phyloP scores from a whole-genome alignment of 1,139 yeast genomes.

The Saccharomyces hybrid region DNA sequence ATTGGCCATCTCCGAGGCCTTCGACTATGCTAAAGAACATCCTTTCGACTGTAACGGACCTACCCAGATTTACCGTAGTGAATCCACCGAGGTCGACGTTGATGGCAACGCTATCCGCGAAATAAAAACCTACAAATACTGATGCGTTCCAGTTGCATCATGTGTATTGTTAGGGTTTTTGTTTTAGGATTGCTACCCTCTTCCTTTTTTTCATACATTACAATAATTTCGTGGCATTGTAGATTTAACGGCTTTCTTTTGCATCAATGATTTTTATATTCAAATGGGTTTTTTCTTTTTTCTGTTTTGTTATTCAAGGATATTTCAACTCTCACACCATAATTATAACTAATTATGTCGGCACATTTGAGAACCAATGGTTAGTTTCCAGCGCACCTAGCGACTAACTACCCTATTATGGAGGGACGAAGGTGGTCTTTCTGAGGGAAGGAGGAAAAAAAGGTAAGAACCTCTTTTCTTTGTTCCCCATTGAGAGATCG shows the following conservation, averaged over 20 bases:
- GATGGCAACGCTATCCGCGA: constrained; percentile 27
- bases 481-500: constrained; percentile 9
- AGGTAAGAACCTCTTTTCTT: not conserved
- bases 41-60: constrained; percentile 38
- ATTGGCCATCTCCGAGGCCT: constrained; percentile 51
- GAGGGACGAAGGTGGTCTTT: constrained; percentile 29
- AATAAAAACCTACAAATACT: constrained; percentile 30
- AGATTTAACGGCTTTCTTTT: constrained; percentile 10
- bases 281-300: constrained; percentile 9
- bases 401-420: constrained; percentile 23
- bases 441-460: not conserved
- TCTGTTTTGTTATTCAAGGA: not conserved
- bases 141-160: constrained; percentile 3
- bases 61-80: constrained; percentile 37
- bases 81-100: constrained; percentile 30
- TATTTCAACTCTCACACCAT: constrained; percentile 1
- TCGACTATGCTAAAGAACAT: constrained; percentile 40
- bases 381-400: constrained; percentile 2
- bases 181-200: not conserved
- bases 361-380: constrained; percentile 28
- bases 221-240: constrained; percentile 19
- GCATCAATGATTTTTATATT: constrained; percentile 7
- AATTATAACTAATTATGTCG: constrained; percentile 1
- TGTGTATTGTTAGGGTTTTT: not conserved
- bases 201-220: constrained; percentile 5